Base-by-base conservation (phyloP, 257 asterid species). In the Plantago major region DNA sequence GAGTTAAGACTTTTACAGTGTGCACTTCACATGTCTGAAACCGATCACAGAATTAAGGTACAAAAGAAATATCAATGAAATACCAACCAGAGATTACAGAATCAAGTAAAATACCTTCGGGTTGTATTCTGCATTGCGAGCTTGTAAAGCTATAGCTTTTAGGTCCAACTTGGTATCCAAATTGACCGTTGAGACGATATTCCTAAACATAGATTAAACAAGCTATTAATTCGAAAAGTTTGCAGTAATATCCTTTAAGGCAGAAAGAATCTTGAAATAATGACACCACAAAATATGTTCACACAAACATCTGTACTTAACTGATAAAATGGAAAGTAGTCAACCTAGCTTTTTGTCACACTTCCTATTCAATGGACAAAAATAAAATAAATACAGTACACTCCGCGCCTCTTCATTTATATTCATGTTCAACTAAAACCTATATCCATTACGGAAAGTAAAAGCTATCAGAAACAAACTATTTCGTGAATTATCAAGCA, bases 71-170 rank as follows among this genome's bases (percentile, higher is more conserved):
- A 12, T 13, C 46, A 12, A 52, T 10, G 10, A 9, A 17, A 64
- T 52, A 53, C 46, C 19, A 48, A 42, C 14, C 14, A 42, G 9
- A 71, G 38, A 3, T 37, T 22, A 43, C 43, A 6, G 17, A 19
- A 15, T 19, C 7, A 33, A 15, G 19, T 11, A 16, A 8, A 52
- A 62, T 70, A 85, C 97, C 96, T 90, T 90, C 18, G 95, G 95
- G 72, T 90, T 90, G 67, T 90, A 90, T 66, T 90, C 97, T 43
- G 96, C 96, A 80, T 87, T 90, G 15, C 96, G 82, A 45, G 97
- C 97, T 62, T 85, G 96, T 73, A 87, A 76, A 56, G 97, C 97
- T 67, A 90, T 85, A 16, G 93, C 82, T 77, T 90, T 90, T 46
- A 90, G 94, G 75, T 87, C 97, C 82, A 90, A 71, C 67, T 90